Evolutionary conservation across 495 filamentous ascomycete genomes (phyloP).

Genomic region (Hapsidospora chrysogenum): DNA sequence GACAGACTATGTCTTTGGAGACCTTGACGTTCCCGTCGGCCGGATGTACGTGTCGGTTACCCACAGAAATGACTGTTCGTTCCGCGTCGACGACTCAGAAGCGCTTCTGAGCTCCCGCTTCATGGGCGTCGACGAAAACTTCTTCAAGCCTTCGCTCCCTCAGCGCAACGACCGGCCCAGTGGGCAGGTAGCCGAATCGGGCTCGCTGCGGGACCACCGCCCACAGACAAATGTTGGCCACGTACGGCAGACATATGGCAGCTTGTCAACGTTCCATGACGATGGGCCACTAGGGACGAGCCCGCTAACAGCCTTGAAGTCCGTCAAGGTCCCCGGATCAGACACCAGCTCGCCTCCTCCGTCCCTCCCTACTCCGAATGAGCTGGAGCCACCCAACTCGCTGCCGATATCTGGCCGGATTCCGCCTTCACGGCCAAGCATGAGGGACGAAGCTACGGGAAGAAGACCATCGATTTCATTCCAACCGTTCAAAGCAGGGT

Average conservation of each 20-base stretch:
- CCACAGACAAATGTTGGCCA: conserved; percentile 36
- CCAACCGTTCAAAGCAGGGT: conserved; percentile 85
- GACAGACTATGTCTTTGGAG: conserved; percentile 61
- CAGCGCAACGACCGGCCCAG: conserved; percentile 16
- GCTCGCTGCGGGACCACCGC: conserved; percentile 51
- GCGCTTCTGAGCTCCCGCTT: conserved; percentile 77
- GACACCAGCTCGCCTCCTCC: conserved; percentile 46
- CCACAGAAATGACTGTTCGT: conserved; percentile 77
- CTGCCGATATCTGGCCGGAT: conserved; percentile 19
- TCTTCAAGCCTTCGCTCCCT: conserved; percentile 58
- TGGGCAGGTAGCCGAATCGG: conserved; percentile 38
- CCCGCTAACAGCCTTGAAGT: conserved; percentile 70
- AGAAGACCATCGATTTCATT: conserved; percentile 78
- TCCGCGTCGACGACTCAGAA: conserved; percentile 82
- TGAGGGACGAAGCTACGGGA: conserved; percentile 23
- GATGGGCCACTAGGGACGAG: conserved; percentile 61
- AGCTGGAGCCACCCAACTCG: conserved; percentile 23
- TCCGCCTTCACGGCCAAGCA: conserved; percentile 17
- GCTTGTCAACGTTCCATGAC: conserved; percentile 83
- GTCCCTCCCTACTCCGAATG: conserved; percentile 36
- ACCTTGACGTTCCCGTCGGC: conserved; percentile 72
- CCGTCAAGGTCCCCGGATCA: conserved; percentile 38
- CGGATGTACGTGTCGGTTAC: conserved; percentile 64
- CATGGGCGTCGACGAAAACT: conserved; percentile 78
- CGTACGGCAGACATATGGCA: conserved; percentile 73